A percentile compares a stretch with the other conserved stretches of the same genome.
phyloP scores from a whole-genome alignment of 1,139 yeast species.

The Nakaseomyces sp. region DNA sequence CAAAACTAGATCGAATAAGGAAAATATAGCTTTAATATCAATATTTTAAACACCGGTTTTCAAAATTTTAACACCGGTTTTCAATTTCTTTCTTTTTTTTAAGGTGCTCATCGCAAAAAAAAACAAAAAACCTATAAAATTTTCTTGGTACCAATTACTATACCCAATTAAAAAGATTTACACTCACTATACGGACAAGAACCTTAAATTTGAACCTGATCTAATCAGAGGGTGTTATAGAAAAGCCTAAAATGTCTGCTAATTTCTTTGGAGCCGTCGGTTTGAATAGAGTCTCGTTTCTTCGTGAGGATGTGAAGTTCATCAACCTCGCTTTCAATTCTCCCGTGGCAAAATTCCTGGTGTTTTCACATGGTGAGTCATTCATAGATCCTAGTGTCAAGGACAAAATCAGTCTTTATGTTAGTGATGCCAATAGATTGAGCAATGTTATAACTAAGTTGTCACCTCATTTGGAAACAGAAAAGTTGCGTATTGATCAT shows the following conservation, averaged over 20 bases:
- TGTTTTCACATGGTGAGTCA: constrained; percentile 35
- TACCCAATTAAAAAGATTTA: no score
- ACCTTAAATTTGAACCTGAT: no score
- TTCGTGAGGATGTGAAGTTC: constrained; percentile 59
- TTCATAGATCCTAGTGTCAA: constrained; percentile 7
- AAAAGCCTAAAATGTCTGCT: neutral
- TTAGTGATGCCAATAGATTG: constrained; percentile 14
- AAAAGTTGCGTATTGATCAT: constrained; percentile 15
- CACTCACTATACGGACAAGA: no score
- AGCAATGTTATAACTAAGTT: constrained; percentile 13
- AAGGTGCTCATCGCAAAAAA: neutral
- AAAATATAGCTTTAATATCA: no score
- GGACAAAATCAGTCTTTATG: constrained; percentile 8
- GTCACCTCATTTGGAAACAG: constrained; percentile 14
- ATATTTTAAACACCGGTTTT: neutral
- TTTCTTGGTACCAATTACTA: no score
- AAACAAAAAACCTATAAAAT: no score
- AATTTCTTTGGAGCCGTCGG: constrained; percentile 45
- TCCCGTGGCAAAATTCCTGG: constrained; percentile 48
- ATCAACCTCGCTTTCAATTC: constrained; percentile 45
- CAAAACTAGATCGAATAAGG: no score
- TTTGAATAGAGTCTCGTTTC: constrained; percentile 70
- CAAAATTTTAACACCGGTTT: no score
- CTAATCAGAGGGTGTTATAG: no score
- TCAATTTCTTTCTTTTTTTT: no score